Conservation (phyloP, 2,329 filamentous ascomycete species). For the Claviceps digitariae region DNA sequence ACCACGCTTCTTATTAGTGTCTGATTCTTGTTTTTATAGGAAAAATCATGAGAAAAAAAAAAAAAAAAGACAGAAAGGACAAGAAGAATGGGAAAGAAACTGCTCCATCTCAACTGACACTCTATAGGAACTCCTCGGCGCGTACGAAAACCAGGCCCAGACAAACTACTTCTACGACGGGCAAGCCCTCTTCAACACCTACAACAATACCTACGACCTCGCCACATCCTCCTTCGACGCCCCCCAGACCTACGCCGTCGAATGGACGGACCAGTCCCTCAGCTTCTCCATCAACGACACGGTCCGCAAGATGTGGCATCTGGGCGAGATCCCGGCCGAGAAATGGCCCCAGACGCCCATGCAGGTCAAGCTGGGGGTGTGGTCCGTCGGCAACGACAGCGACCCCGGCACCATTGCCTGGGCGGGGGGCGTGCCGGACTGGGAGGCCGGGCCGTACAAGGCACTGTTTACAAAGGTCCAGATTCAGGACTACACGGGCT, state of each 20-base stretch:
- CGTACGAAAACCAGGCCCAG: conserved; percentile 45
- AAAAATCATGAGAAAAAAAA: background rate
- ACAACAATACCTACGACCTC: conserved; percentile 35
- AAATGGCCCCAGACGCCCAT: conserved; percentile 57
- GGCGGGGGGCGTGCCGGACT: conserved; percentile 44
- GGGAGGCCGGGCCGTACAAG: conserved; percentile 14
- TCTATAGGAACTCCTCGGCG: conserved; percentile 16
- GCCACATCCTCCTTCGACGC: conserved; percentile 21
- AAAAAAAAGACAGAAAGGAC: background rate
- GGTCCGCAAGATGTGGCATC: conserved; percentile 17
- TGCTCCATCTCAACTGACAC: background rate
- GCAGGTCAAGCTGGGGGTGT: conserved; percentile 49
- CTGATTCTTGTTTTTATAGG: background rate
- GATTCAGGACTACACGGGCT: conserved; percentile 18
- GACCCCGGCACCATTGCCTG: conserved; percentile 50
- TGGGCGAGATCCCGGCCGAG: conserved; percentile 33
- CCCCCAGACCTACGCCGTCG: conserved; percentile 52
- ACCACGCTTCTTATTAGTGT: background rate
- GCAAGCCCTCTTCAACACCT: conserved; percentile 35
- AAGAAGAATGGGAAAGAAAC: background rate
- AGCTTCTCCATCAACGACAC: conserved; percentile 45
- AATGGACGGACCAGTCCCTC: conserved; percentile 48
- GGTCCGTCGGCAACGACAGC: conserved; percentile 34
- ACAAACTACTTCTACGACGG: conserved; percentile 72
- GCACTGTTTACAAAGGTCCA: conserved; percentile 15